Evolutionary conservation across 495 filamentous ascomycete genomes (phyloP), one percentile per base, ranked within the genome.

Genomic region (Talaromyces proteolyticus): DNA sequence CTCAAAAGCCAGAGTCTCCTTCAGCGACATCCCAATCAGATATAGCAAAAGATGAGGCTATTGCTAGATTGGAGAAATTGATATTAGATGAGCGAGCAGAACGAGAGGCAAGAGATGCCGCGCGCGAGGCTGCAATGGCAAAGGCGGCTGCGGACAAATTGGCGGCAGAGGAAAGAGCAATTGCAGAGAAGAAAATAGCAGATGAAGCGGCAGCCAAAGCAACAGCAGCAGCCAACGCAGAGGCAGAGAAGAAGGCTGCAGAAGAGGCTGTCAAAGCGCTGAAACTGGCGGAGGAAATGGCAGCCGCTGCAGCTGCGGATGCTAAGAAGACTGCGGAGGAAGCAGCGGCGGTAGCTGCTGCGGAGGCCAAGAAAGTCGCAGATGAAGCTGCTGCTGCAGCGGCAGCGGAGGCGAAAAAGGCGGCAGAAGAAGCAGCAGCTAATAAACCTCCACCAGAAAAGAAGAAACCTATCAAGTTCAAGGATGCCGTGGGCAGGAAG

Each of bases 401-500:
- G 25, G 49, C 53, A 57, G 53, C 53, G 6, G 54, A 61, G 42
- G 57, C 58, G 24, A 55, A 68, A 45, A 67, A 72, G 47, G 67
- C 63, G 4, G 66, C 59, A 18, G 65, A 60, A 42, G 51, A 44
- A 19, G 57, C 61, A 22, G 59, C 57, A 16, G 55, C 58, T 19
- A 49, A 56, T 24, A 59, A 51, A 19, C 58, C 61, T 25, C 57
- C 66, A 14, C 60, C 67, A 4, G 74, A 79, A 41, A 79, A 80
- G 56, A 80, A 82, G 52, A 75, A 75, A 51, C 80, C 81, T 4
- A 81, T 94, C 66, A 86, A 87, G 58, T 91, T 94, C 68, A 90
- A 90, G 62, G 89, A 94, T 62, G 89, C 88, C 14, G 81, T 94
- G 21, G 86, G 87, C 22, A 77, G 89, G 43, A 92, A 91, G 62